A percentile compares a stretch with the other conserved stretches of the same genome.
These are phyloP conservation scores for Rubia occidens DNA, from an alignment of 305 asterid species.

Conservation along the genomic window DNA sequence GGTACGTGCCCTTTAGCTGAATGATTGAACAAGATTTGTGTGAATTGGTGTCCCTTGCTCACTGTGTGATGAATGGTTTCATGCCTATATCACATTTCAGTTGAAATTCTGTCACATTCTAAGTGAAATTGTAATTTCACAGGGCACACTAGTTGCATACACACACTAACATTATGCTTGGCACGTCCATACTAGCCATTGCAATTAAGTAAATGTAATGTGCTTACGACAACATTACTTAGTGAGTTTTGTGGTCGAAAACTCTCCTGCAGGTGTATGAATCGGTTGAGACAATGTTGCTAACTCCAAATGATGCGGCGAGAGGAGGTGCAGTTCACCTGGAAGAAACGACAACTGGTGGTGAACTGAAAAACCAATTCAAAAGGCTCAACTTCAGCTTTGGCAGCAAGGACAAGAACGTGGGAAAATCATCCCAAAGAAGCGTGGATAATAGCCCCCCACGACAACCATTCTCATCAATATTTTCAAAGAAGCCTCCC, in stretches of 20 bases:
- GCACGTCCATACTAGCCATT: background rate
- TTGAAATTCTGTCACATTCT: background rate
- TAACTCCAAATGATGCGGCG: slow-evolving; percentile 52
- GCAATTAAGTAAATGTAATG: background rate
- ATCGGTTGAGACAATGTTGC: slow-evolving; percentile 70
- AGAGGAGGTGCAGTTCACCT: slow-evolving; percentile 40
- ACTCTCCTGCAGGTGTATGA: slow-evolving; percentile 59
- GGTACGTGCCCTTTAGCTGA: slow-evolving; percentile 37
- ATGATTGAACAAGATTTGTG: background rate
- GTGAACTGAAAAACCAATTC: slow-evolving; percentile 61
- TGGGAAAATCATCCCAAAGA: slow-evolving; percentile 35
- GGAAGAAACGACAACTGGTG: slow-evolving; percentile 48
- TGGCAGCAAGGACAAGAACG: slow-evolving; percentile 48
- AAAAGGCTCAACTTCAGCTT: slow-evolving; percentile 63
- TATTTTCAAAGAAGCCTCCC: slow-evolving; percentile 84
- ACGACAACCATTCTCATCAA: slow-evolving; percentile 52
- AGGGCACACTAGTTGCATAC: background rate
- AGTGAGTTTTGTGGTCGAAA: background rate
- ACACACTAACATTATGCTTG: background rate
- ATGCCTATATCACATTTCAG: background rate
- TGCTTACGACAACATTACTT: background rate
- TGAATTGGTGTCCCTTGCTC: background rate
- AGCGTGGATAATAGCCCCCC: slow-evolving; percentile 36
- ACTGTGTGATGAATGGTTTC: background rate
- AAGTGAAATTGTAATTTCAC: background rate